These are phyloP conservation scores for Sideroxylon spinosum DNA, from an alignment of 179 eudicot species.

Conservation along the genomic window DNA sequence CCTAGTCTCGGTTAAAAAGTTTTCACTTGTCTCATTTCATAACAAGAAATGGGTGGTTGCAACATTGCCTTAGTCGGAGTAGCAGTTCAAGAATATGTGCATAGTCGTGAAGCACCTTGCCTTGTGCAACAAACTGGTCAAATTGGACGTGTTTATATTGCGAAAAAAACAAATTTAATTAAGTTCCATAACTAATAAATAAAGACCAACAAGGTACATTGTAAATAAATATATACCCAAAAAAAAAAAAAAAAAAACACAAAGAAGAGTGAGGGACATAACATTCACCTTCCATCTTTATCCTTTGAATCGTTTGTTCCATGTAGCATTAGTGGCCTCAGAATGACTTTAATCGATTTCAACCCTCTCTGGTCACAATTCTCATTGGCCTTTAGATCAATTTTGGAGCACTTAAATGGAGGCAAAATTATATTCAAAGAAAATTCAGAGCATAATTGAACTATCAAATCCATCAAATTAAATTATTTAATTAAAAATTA, in stretches of 20 bases:
- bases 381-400: constrained; percentile 14
- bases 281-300: constrained; percentile 57
- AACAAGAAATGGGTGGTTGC: constrained; percentile 71
- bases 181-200: not conserved
- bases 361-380: constrained; percentile 14
- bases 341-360: constrained; percentile 43
- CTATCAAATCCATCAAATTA: not conserved
- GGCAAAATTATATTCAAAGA: not conserved
- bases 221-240: not conserved
- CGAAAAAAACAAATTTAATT: not conserved
- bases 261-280: not conserved
- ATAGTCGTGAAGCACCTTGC: constrained; percentile 31
- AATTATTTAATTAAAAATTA: constrained; percentile 1
- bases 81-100: constrained; percentile 66
- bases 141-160: constrained; percentile 13
- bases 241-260: no score
- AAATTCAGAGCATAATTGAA: not conserved
- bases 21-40: constrained; percentile 39
- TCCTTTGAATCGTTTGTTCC: constrained; percentile 67
- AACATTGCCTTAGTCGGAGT: constrained; percentile 64
- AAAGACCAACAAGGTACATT: constrained; percentile 22
- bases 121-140: constrained; percentile 16
- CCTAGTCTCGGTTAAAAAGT: no score
- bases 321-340: constrained; percentile 58
- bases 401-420: constrained; percentile 1